Base-by-base conservation (phyloP, 164 flowering plant species). In the Chloranthus sessilifolius region DNA sequence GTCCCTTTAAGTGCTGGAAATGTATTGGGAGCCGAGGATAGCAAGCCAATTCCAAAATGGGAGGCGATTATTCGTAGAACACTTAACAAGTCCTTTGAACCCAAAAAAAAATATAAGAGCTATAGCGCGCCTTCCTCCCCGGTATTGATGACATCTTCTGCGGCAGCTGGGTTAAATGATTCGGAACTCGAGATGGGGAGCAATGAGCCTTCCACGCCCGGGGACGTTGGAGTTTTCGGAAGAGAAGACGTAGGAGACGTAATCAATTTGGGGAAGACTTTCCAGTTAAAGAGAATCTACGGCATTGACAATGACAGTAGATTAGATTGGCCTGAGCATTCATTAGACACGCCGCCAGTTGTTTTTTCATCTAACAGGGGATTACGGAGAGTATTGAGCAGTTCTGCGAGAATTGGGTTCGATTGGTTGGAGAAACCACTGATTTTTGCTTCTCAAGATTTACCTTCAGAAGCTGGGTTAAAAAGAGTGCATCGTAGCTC, bases 51-150 rank as follows among this genome's bases (percentile, higher is more conserved):
- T 49, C 78, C 77, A 8, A 88, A 82, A 64, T 92, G 99, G 99
- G 99, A 92, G 59, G 74, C 83, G 31, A 64, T 84, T 21, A 92
- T 92, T 40, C 88, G 97, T 21, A 76, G 67, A 63, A 78, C 92
- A 25, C 68, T 92, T 47, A 92, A 92, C 66, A 80, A 69, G 56
- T 61, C 87, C 25, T 51, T 14, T n/a, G 76, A 79, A 61, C 76
- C 81, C 5, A 82, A 75, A 70, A 62, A 68, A 23, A 77, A 71
- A 43, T 73, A 65, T 65, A 85, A 81, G 63, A 74, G 94, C 66
- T 81, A 63, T 22, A 92, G 91, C 59, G 89, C 91, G 3, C 96
- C 98, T 22, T 77, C 96, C 22, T 88, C 98, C 46, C 98, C 96
- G 14, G 79, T 79, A n/a, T 19, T 70, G 35, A 82, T 83, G 59